Conservation (phyloP, 2,329 filamentous ascomycete species). For the Sodiomyces alkalinus region DNA sequence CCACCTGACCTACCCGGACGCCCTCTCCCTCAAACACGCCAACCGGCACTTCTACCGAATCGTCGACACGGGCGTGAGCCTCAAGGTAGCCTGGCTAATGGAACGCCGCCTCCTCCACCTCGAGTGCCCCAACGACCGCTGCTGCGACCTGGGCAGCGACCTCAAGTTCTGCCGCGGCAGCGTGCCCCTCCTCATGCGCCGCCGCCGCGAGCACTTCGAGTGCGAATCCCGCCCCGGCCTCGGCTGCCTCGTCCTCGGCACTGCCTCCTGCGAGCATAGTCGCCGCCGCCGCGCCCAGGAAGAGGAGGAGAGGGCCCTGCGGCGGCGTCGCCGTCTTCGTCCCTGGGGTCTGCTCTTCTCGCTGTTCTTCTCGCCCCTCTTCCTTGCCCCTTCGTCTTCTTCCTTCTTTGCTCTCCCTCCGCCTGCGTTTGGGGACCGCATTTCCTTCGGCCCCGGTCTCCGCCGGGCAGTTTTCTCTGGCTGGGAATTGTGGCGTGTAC, state of each 20-base stretch:
- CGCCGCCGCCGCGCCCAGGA: constrained; percentile 10
- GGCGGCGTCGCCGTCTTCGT: background rate
- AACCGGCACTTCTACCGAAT: constrained; percentile 46
- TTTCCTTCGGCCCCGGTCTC: no score
- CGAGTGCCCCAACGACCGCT: constrained; percentile 45
- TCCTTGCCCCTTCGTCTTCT: no score
- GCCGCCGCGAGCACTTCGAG: constrained; percentile 43
- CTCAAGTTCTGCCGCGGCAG: constrained; percentile 44
- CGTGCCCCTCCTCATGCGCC: constrained; percentile 41
- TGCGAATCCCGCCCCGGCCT: constrained; percentile 42
- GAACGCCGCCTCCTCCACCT: constrained; percentile 47
- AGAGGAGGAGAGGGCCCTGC: background rate
- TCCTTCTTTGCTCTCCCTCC: no score
- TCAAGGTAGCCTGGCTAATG: constrained; percentile 57
- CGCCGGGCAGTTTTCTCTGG: no score
- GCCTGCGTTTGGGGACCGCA: no score
- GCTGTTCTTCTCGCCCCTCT: no score
- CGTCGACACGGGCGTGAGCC: constrained; percentile 47
- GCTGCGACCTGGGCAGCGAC: constrained; percentile 45
- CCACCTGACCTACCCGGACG: constrained; percentile 53
- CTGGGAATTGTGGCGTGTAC: no score
- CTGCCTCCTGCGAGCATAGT: constrained; percentile 28
- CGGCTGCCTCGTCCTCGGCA: constrained; percentile 39
- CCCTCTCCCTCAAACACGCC: constrained; percentile 53
- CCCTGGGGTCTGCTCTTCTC: no score